phyloP scores from a whole-genome alignment of 805 yeast genomes.

The Lachancea sp. region DNA sequence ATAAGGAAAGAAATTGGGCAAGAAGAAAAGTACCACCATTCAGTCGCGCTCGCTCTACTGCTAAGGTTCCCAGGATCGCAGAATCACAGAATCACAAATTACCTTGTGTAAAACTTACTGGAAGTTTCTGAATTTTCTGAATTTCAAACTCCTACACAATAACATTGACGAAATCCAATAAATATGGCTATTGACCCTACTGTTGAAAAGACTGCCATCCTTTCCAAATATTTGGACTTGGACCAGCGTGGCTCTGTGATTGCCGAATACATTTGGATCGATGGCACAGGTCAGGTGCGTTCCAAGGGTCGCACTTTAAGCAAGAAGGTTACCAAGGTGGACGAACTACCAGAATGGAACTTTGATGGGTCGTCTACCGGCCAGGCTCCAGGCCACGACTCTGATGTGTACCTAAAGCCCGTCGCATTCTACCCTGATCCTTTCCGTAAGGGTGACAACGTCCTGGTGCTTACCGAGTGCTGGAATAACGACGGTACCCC shows the following conservation, averaged over 20 bases:
- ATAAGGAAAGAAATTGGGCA: too few species aligned
- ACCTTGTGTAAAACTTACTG: too few species aligned
- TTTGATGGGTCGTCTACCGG: constrained; percentile 98
- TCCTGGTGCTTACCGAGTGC: constrained; percentile 91
- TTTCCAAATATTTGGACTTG: constrained; percentile 75
- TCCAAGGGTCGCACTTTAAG: constrained; percentile 87
- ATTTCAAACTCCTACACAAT: too few species aligned
- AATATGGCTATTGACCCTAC: constrained; percentile 4
- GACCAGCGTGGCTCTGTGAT: constrained; percentile 80
- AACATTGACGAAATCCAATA: too few species aligned
- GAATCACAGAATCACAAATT: too few species aligned
- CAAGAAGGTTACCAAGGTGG: constrained; percentile 61
- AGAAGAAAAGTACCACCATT: too few species aligned
- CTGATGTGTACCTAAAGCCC: constrained; percentile 94
- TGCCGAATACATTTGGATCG: constrained; percentile 98
- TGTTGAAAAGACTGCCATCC: constrained; percentile 60
- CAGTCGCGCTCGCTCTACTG: too few species aligned
- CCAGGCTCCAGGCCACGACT: constrained; percentile 97
- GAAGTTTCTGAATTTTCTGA: too few species aligned
- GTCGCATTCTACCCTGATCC: constrained; percentile 94
- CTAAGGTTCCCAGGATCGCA: too few species aligned
- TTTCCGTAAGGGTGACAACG: constrained; percentile 95
- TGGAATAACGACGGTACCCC: constrained; percentile 99
- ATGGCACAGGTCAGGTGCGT: constrained; percentile 83
- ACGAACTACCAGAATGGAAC: constrained; percentile 97